phyloP scores from a whole-genome alignment of 2,329 filamentous ascomycete species.

The Lecanicillium sp. region DNA sequence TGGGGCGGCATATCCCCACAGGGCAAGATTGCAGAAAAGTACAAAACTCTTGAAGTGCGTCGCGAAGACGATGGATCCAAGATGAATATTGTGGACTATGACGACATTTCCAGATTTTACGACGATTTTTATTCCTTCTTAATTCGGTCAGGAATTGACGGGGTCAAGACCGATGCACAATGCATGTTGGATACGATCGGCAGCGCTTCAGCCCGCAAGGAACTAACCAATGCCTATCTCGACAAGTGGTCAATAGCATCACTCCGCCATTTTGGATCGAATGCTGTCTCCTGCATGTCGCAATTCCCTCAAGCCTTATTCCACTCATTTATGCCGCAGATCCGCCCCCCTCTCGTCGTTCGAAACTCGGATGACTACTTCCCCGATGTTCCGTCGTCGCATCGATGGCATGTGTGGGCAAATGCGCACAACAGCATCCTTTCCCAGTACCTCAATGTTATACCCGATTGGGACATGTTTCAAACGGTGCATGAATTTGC shows the following conservation, averaged over 20 bases:
- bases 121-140: conserved; percentile 89
- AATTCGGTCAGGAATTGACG: conserved; percentile 65
- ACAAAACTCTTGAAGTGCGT: conserved; percentile 63
- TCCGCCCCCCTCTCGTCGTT: conserved; percentile 65
- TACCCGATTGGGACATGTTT: conserved; percentile 79
- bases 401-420: conserved; percentile 92
- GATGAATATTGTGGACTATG: conserved; percentile 66
- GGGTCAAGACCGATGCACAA: conserved; percentile 89
- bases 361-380: conserved; percentile 94
- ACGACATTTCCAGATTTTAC: conserved; percentile 73
- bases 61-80: conserved; percentile 41
- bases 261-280: conserved; percentile 69
- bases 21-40: conserved; percentile 68
- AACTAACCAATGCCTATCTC: conserved; percentile 69
- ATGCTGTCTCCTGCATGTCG: conserved; percentile 91
- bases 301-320: conserved; percentile 83
- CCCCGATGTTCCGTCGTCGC: conserved; percentile 70
- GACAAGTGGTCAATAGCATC: conserved; percentile 79
- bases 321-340: conserved; percentile 72
- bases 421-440: conserved; percentile 87
- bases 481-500: conserved; percentile 63
- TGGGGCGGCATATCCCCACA: conserved; percentile 82
- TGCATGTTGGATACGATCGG: conserved; percentile 77
- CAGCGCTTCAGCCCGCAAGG: conserved; percentile 61
- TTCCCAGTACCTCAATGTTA: conserved; percentile 74